Evolutionary conservation across 805 yeast species (phyloP).

Genomic region (Kodamaea neixiangensis): DNA sequence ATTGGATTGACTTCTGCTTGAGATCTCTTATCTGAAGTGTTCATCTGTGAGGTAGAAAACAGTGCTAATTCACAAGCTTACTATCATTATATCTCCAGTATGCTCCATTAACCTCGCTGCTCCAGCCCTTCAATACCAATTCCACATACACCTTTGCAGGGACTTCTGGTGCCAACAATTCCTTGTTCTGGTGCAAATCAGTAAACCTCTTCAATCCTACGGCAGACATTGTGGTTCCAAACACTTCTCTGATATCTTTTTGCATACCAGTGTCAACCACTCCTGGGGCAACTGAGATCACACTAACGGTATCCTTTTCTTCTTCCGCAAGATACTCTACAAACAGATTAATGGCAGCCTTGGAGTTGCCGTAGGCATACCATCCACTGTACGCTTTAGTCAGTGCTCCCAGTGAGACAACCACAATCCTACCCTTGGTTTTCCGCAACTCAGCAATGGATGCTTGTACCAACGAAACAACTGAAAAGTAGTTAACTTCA

Average conservation of each 20-base stretch:
- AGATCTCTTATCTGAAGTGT: too few relatives aligned
- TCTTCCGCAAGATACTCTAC: constrained; percentile 68
- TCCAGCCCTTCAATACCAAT: constrained; percentile 62
- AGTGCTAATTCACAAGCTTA: background rate
- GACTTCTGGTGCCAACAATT: constrained; percentile 64
- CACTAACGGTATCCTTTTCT: constrained; percentile 50
- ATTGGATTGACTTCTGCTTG: background rate
- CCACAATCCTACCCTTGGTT: constrained; percentile 63
- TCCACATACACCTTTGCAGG: constrained; percentile 75
- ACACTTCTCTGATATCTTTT: constrained; percentile 65
- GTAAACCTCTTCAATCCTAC: constrained; percentile 62
- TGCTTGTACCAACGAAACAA: constrained; percentile 56
- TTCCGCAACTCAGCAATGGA: constrained; percentile 60
- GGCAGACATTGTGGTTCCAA: constrained; percentile 59
- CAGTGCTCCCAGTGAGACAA: constrained; percentile 90
- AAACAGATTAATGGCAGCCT: constrained; percentile 86
- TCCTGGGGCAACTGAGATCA: constrained; percentile 88
- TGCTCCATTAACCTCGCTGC: constrained; percentile 59
- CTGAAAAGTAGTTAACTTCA: constrained; percentile 78
- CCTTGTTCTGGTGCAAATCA: constrained; percentile 56
- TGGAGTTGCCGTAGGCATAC: constrained; percentile 91
- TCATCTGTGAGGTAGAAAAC: too few relatives aligned
- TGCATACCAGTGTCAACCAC: constrained; percentile 95
- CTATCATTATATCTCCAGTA: constrained; percentile 64
- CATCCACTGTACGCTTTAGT: constrained; percentile 64